Evolutionary conservation across 2,329 filamentous ascomycete genomes (phyloP).

Genomic region (Penicillium psychrosexuale): DNA sequence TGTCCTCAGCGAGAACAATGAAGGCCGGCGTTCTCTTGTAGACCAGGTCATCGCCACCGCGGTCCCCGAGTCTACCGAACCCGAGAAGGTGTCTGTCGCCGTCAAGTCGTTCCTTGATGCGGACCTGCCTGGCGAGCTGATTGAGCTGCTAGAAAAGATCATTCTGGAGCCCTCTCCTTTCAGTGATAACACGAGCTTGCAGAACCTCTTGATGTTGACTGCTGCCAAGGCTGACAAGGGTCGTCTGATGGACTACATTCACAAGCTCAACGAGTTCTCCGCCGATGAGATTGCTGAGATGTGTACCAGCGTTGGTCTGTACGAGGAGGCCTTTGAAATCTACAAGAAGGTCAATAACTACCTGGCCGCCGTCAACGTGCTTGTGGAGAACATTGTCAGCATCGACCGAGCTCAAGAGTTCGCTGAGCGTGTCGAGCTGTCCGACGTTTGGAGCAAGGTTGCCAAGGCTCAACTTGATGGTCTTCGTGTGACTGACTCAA

Average conservation of each 20-base stretch:
- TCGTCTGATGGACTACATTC: slow-evolving; percentile 93
- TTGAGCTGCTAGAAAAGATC: slow-evolving; percentile 98
- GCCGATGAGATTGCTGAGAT: slow-evolving; percentile 89
- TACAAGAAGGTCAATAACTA: slow-evolving; percentile 97
- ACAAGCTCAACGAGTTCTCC: slow-evolving; percentile 83
- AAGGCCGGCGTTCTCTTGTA: slow-evolving; percentile 87
- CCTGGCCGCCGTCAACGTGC: slow-evolving; percentile 78
- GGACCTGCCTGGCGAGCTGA: slow-evolving; percentile 88
- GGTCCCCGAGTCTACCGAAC: slow-evolving; percentile 87
- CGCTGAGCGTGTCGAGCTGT: slow-evolving; percentile 87
- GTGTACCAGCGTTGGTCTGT: slow-evolving; percentile 90
- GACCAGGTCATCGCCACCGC: slow-evolving; percentile 96
- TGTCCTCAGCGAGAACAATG: slow-evolving; percentile 91
- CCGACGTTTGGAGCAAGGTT: slow-evolving; percentile 97
- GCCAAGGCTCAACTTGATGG: slow-evolving; percentile 97
- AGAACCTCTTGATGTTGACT: slow-evolving; percentile 94
- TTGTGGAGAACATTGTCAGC: slow-evolving; percentile 95
- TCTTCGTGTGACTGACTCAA: slow-evolving; percentile 84
- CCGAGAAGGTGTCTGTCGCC: slow-evolving; percentile 89
- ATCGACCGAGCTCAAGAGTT: slow-evolving; percentile 96
- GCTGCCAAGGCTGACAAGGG: slow-evolving; percentile 95
- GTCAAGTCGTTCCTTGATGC: slow-evolving; percentile 89
- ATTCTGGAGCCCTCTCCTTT: slow-evolving; percentile 99
- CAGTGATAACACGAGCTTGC: slow-evolving; percentile 93
- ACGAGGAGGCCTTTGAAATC: slow-evolving; percentile 96